These are phyloP conservation scores for Colletotrichum liaoningense DNA, from an alignment of 2,329 filamentous ascomycete species.

Conservation along the genomic window DNA sequence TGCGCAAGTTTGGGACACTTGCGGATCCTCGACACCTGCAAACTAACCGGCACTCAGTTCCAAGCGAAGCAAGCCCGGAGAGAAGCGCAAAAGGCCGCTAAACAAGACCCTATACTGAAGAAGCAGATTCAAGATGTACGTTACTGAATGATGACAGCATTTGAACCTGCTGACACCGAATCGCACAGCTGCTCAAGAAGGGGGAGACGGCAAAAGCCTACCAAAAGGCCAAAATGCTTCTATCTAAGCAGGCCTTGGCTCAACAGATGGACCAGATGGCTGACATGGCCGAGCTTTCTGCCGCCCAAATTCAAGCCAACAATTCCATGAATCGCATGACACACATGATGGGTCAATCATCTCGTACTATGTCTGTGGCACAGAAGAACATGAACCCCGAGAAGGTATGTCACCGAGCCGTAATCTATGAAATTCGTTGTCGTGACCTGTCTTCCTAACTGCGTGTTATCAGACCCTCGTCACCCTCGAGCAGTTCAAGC, in stretches of 20 bases:
- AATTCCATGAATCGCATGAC: conserved; percentile 75
- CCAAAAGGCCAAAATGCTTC: conserved; percentile 72
- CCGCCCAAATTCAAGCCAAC: conserved; percentile 72
- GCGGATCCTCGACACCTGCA: neutral
- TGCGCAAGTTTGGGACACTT: neutral
- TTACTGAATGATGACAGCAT: neutral
- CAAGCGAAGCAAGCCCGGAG: conserved; percentile 72
- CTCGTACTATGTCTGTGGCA: conserved; percentile 67
- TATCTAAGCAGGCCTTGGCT: conserved; percentile 71
- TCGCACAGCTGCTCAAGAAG: conserved; percentile 64
- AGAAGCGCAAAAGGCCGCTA: conserved; percentile 70
- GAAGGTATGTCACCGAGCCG: conserved; percentile 50
- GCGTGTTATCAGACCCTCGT: conserved; percentile 59
- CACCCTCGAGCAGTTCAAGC: conserved; percentile 70
- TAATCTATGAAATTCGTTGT: no score
- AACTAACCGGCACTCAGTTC: conserved; percentile 52
- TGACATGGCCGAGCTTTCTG: conserved; percentile 71
- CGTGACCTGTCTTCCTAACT: neutral
- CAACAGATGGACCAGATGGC: conserved; percentile 74
- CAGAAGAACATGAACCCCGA: conserved; percentile 71
- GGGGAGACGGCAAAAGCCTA: conserved; percentile 73
- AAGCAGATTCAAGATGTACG: conserved; percentile 70
- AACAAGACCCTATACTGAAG: conserved; percentile 70
- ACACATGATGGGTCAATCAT: conserved; percentile 71
- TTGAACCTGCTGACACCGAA: neutral